Evolutionary conservation across 2,329 filamentous ascomycete species (phyloP).

Genomic region (Colletotrichum magnum): DNA sequence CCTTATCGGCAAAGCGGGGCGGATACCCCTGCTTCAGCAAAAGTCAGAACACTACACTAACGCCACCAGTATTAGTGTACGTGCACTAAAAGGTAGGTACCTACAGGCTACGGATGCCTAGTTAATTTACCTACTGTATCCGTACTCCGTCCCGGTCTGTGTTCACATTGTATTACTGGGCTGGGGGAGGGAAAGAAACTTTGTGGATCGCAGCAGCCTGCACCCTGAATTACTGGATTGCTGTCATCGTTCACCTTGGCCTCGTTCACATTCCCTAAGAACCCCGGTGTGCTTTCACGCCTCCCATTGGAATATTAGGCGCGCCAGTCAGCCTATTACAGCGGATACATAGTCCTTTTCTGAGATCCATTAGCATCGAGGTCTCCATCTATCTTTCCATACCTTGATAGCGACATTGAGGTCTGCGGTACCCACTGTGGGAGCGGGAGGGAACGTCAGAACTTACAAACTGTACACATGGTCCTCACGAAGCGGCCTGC

Average conservation of each 20-base stretch:
- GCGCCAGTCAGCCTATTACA: too few relatives aligned
- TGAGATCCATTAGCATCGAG: too few relatives aligned
- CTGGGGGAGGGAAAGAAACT: slow-evolving; percentile 27
- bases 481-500: not conserved
- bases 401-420: too few relatives aligned
- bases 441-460: slow-evolving; percentile 20
- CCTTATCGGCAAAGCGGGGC: slow-evolving; percentile 45
- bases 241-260: slow-evolving; percentile 7
- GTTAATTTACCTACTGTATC: too few relatives aligned
- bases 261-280: not conserved
- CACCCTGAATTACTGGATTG: slow-evolving; percentile 19
- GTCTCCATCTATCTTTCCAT: too few relatives aligned
- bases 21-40: slow-evolving; percentile 15
- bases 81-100: too few relatives aligned
- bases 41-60: not conserved
- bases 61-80: too few relatives aligned
- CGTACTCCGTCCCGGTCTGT: too few relatives aligned
- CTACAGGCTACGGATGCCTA: too few relatives aligned
- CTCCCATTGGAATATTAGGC: too few relatives aligned
- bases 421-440: not conserved
- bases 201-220: slow-evolving; percentile 36
- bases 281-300: too few relatives aligned
- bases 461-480: not conserved
- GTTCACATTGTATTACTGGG: not conserved
- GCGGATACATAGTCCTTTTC: too few relatives aligned